Conservation (phyloP, 768 basidiomycete species). For the Leccinum pellstonianum region DNA sequence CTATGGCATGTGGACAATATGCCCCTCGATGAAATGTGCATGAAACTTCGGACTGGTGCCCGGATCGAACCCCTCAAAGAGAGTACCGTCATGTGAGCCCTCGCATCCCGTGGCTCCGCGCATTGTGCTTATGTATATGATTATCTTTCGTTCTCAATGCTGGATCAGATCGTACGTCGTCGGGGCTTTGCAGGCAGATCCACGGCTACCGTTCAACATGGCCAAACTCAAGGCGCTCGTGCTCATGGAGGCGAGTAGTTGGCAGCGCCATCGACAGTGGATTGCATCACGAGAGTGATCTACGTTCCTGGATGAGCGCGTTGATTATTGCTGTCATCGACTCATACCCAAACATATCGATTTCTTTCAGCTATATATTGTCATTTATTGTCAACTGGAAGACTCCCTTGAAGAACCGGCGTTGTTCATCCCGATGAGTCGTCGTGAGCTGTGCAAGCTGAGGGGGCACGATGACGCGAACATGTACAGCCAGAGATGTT, state of each 20-base stretch:
- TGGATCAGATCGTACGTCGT: constrained; percentile 42
- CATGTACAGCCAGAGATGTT: no score
- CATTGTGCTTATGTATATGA: background rate
- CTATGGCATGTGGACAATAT: constrained; percentile 40
- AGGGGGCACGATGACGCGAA: no score
- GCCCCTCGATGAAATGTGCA: constrained; percentile 41
- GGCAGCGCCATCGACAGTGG: constrained; percentile 41
- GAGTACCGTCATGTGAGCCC: constrained; percentile 47
- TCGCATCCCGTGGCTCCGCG: background rate
- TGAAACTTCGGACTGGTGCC: constrained; percentile 31
- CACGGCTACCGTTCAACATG: constrained; percentile 37
- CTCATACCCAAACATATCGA: background rate
- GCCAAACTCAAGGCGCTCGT: constrained; percentile 36
- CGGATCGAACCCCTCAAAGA: constrained; percentile 42
- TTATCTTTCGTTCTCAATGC: background rate
- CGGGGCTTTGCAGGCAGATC: constrained; percentile 40
- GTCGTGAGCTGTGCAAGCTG: no score
- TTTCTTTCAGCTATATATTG: background rate
- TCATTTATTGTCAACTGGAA: background rate
- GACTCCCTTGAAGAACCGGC: background rate
- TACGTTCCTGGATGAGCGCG: background rate
- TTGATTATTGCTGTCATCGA: background rate
- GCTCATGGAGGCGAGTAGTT: constrained; percentile 40
- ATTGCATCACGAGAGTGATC: constrained; percentile 29
- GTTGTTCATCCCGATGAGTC: no score